Evolutionary conservation across 176 grass and related monocot genomes (phyloP).

Genomic region (sorghum (Sorghum bicolor)): DNA sequence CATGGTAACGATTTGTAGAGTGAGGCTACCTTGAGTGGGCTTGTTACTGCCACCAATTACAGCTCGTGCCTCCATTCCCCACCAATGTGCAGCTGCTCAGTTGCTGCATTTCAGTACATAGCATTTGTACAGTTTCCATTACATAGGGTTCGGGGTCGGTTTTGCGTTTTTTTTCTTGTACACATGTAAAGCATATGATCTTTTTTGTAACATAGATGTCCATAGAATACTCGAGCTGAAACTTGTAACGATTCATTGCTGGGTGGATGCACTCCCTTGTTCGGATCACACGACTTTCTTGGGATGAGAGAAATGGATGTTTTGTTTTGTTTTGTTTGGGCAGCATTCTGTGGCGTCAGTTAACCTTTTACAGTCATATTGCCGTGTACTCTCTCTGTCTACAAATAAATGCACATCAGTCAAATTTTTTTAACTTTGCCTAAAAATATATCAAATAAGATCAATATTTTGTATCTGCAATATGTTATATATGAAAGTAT

Average conservation of each 20-base stretch:
- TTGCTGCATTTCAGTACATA: conserved; percentile 44
- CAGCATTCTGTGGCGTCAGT: background rate
- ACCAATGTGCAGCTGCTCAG: background rate
- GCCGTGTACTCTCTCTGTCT: too few species aligned
- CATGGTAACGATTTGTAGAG: background rate
- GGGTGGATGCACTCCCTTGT: background rate
- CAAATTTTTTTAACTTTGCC: too few species aligned
- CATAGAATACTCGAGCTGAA: conserved; percentile 28
- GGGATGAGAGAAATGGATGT: background rate
- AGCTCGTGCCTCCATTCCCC: background rate
- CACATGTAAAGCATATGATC: conserved; percentile 44
- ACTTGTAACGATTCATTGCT: conserved; percentile 27
- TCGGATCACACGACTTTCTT: background rate
- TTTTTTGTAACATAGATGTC: conserved; percentile 41
- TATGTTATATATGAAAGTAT: too few species aligned
- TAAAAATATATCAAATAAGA: too few species aligned
- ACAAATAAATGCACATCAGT: too few species aligned
- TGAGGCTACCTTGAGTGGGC: background rate
- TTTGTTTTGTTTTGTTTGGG: background rate
- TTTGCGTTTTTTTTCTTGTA: conserved; percentile 42
- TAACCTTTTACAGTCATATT: background rate
- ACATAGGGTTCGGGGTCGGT: conserved; percentile 2
- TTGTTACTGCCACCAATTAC: conserved; percentile 4
- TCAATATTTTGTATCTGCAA: too few species aligned
- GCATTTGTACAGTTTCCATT: conserved; percentile 63